phyloP scores from a whole-genome alignment of 2,329 filamentous ascomycete species.

The Colletotrichum phormii region DNA sequence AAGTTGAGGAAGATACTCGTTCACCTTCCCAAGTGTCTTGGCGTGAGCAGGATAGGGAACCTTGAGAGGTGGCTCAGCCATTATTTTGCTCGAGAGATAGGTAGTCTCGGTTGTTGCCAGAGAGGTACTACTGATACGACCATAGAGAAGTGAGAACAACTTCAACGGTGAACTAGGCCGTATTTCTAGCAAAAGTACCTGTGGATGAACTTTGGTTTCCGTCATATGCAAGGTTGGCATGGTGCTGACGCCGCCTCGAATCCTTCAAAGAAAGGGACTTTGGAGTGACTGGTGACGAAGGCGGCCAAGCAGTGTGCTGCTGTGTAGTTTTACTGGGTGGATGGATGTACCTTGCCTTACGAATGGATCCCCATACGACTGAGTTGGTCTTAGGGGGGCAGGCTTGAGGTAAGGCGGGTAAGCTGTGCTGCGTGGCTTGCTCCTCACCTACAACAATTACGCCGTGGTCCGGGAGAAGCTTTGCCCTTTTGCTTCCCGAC shows the following conservation, averaged over 20 bases:
- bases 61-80: background rate
- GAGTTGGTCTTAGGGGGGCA: constrained; percentile 16
- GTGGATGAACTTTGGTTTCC: constrained; percentile 12
- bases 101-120: background rate
- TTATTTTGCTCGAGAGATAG: background rate
- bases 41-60: constrained; percentile 8
- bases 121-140: constrained; percentile 5
- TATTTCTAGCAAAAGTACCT: constrained; percentile 16
- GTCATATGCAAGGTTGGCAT: constrained; percentile 15
- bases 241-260: constrained; percentile 30
- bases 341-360: constrained; percentile 1
- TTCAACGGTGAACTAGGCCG: background rate
- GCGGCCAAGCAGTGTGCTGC: background rate
- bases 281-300: background rate
- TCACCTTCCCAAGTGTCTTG: background rate
- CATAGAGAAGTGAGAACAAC: background rate
- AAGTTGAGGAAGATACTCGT: background rate
- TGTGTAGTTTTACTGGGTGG: background rate
- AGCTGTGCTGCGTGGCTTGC: constrained; percentile 26
- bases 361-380: background rate
- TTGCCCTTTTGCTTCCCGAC: background rate
- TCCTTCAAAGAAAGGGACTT: constrained; percentile 18
- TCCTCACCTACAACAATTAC: constrained; percentile 13
- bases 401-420: constrained; percentile 11
- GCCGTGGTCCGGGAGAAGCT: constrained; percentile 16